Conservation (phyloP, 1,139 yeast genomes). For the Hyphopichia pseudoburtonii region DNA sequence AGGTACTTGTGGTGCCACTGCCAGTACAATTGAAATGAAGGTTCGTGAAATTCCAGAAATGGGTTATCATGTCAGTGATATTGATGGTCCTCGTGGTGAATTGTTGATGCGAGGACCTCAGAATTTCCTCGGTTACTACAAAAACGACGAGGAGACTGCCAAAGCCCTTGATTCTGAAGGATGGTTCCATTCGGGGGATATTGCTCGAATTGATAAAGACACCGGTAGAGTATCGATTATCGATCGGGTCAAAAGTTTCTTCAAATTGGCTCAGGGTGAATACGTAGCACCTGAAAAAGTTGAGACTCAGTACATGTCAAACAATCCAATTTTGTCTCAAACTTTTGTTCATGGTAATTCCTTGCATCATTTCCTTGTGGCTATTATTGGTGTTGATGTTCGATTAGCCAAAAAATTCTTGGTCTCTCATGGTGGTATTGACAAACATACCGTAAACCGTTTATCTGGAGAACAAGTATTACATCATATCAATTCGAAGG, state of each 20-base stretch:
- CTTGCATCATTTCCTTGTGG: conserved; percentile 29
- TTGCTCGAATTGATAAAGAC: conserved; percentile 52
- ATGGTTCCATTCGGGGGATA: conserved; percentile 79
- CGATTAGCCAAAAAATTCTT: conserved; percentile 21
- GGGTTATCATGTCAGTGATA: conserved; percentile 52
- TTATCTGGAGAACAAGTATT: conserved; percentile 20
- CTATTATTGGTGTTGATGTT: conserved; percentile 44
- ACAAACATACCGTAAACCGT: conserved; percentile 4
- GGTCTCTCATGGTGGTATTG: neutral
- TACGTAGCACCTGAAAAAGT: conserved; percentile 78
- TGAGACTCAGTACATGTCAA: conserved; percentile 61
- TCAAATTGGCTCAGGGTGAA: conserved; percentile 81
- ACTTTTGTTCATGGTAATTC: conserved; percentile 50
- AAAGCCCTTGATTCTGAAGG: conserved; percentile 34
- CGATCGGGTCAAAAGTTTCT: conserved; percentile 79
- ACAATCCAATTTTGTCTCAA: conserved; percentile 53
- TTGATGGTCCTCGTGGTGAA: conserved; percentile 53
- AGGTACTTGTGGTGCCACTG: conserved; percentile 66
- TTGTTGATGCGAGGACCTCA: conserved; percentile 68
- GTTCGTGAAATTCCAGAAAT: conserved; percentile 67
- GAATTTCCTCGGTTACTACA: conserved; percentile 58
- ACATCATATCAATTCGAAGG: conserved; percentile 23
- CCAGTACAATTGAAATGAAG: conserved; percentile 54
- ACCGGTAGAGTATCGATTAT: conserved; percentile 61
- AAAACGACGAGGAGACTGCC: conserved; percentile 42